Base-by-base conservation (phyloP, 2,329 filamentous ascomycete genomes). In the Colletotrichum australisinense region DNA sequence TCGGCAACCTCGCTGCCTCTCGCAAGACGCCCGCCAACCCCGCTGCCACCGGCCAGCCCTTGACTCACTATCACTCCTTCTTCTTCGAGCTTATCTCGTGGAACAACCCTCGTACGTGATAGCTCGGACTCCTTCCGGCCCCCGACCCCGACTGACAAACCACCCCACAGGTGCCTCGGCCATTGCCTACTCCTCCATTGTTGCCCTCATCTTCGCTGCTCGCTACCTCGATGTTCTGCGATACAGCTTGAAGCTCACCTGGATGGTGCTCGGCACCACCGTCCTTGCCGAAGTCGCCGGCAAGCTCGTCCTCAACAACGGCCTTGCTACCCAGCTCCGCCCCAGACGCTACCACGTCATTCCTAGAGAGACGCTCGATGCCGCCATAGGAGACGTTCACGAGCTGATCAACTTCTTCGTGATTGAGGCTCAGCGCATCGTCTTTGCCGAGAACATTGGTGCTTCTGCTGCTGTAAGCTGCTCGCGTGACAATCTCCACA, bases 351-450 rank as follows among this genome's bases (percentile, higher is more conserved):
- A 93, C 84, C 92, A 91, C 82, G 92, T 90, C 5, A 82, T 93
- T 55, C 88, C 91, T 11, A 88, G 88, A 76, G 88, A 92, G 77
- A 90, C 89, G 7, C 82, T 93, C 52, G 89, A 93, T 77, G 81
- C 83, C 70, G 76, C 91, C 75, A 88, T 92, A 77, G 90, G 89
- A 69, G 92, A 93, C 76, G 84, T 91, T 53, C 89, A 93, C 78
- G 91, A 93, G 83, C 87, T 93, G 73, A 82, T 92, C 83, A 93
- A 93, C 87, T 93, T 93, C 82, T 91, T 93, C 77, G 86, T 93
- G 74, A 92, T 93, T 70, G 92, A 93, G 84, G 85, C 87, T 63
- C 92, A 93, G 85, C 88, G 91, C 74, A 89, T 93, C 76, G 79
- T 93, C 69, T 93, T 91, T 76, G 91, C 88, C 56, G 92, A 93